These are phyloP conservation scores for Daldinia loculata DNA, from an alignment of 495 filamentous ascomycete genomes.

Conservation along the genomic window DNA sequence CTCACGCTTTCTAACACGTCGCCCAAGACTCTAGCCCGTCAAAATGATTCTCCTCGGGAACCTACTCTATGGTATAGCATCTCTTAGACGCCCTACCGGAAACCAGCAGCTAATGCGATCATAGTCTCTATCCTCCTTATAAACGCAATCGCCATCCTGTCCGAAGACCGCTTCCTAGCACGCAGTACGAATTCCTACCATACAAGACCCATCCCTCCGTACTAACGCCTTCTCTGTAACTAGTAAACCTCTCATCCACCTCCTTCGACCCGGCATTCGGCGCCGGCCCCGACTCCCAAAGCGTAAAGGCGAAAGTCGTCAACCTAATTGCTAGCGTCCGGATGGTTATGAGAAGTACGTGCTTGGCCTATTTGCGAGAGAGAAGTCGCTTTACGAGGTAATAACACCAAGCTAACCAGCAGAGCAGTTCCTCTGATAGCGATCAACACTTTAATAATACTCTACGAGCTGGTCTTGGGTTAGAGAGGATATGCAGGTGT, in stretches of 20 bases:
- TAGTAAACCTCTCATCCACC: constrained; percentile 81
- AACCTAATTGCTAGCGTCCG: constrained; percentile 90
- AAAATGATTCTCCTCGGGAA: constrained; percentile 77
- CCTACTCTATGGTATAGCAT: constrained; percentile 71
- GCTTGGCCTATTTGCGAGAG: background rate
- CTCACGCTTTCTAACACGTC: constrained; percentile 16
- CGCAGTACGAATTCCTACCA: constrained; percentile 70
- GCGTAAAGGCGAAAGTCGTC: constrained; percentile 85
- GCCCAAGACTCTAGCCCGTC: constrained; percentile 15
- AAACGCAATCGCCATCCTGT: constrained; percentile 94
- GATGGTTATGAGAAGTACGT: constrained; percentile 94
- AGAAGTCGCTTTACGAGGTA: background rate
- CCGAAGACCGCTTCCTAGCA: constrained; percentile 96
- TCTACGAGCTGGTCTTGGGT: constrained; percentile 88
- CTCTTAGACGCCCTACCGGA: constrained; percentile 17
- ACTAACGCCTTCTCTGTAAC: constrained; percentile 8
- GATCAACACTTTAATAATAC: constrained; percentile 88
- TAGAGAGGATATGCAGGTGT: constrained; percentile 45
- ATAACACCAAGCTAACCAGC: constrained; percentile 11
- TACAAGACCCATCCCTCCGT: background rate
- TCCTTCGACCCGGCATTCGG: constrained; percentile 78
- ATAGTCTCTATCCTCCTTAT: constrained; percentile 83
- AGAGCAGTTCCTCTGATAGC: constrained; percentile 87
- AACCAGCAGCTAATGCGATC: constrained; percentile 24
- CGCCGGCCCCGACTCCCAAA: constrained; percentile 68